These are phyloP conservation scores for Debaryomyces singareniensis DNA, from an alignment of 1,139 yeast species.

Conservation along the genomic window DNA sequence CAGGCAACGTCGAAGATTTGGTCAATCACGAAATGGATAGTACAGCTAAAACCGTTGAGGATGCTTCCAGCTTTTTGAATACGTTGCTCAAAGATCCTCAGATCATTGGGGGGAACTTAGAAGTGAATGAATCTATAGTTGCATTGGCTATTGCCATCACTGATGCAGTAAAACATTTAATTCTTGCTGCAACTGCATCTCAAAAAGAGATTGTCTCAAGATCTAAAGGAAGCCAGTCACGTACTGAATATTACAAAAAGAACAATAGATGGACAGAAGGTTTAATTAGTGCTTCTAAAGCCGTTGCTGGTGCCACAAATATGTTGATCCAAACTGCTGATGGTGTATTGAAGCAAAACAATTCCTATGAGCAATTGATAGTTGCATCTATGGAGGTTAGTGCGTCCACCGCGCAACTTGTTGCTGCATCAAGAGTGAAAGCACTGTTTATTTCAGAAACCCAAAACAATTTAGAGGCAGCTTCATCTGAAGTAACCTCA, in stretches of 20 bases:
- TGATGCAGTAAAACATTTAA: conserved; percentile 67
- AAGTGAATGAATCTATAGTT: conserved; percentile 72
- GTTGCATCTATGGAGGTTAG: conserved; percentile 92
- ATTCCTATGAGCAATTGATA: conserved; percentile 76
- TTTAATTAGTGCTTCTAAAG: conserved; percentile 81
- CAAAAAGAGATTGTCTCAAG: conserved; percentile 77
- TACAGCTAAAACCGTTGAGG: conserved; percentile 64
- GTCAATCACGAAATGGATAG: conserved; percentile 68
- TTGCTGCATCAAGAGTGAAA: conserved; percentile 87
- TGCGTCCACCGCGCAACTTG: conserved; percentile 88
- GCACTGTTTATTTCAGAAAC: conserved; percentile 72
- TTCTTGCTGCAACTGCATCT: conserved; percentile 73
- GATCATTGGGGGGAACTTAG: conserved; percentile 54
- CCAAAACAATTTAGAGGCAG: conserved; percentile 67
- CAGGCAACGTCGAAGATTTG: conserved; percentile 59
- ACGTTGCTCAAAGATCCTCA: conserved; percentile 50
- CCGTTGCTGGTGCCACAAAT: conserved; percentile 82
- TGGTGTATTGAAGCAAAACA: conserved; percentile 61
- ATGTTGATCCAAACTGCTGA: conserved; percentile 79
- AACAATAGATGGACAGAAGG: conserved; percentile 96
- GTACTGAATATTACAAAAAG: conserved; percentile 77
- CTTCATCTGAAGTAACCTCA: conserved; percentile 61
- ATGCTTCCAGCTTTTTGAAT: conserved; percentile 58
- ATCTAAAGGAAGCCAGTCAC: conserved; percentile 61
- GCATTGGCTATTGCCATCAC: conserved; percentile 80